Percentiles rank a stretch among this genome's conserved stretches.
phyloP scores from a whole-genome alignment of 352 stramenopile genomes.

The Globisporangium nagaii region DNA sequence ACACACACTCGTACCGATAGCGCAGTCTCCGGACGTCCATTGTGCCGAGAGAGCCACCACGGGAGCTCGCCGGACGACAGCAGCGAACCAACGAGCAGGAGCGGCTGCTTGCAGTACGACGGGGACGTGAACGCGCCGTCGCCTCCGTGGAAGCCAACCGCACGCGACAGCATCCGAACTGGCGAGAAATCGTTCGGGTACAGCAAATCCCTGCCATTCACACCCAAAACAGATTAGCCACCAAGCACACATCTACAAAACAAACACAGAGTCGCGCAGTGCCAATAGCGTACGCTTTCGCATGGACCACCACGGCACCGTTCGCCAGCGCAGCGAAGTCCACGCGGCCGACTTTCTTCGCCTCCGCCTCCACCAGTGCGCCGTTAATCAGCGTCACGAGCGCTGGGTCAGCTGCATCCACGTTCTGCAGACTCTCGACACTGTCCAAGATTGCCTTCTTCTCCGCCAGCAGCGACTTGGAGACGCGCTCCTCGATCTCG shows the following conservation, averaged over 20 bases:
- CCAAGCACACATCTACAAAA: neutral
- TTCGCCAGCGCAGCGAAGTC: slow-evolving; percentile 69
- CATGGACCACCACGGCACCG: slow-evolving; percentile 52
- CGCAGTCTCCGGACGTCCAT: slow-evolving; percentile 67
- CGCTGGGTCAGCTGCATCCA: slow-evolving; percentile 53
- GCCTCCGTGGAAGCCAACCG: slow-evolving; percentile 24
- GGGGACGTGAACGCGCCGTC: slow-evolving; percentile 48
- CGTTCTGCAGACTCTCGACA: slow-evolving; percentile 36
- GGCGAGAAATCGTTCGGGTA: slow-evolving; percentile 25
- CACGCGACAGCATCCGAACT: slow-evolving; percentile 20
- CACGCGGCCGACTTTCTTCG: slow-evolving; percentile 48
- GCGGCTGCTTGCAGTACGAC: slow-evolving; percentile 36
- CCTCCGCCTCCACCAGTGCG: slow-evolving; percentile 22
- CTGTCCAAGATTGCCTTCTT: slow-evolving; percentile 51
- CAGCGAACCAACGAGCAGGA: slow-evolving; percentile 28
- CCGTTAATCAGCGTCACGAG: slow-evolving; percentile 51
- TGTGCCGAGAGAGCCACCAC: slow-evolving; percentile 76
- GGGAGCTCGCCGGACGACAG: slow-evolving; percentile 47
- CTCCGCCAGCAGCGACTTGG: slow-evolving; percentile 48
- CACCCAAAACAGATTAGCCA: neutral
- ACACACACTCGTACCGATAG: slow-evolving; percentile 74
- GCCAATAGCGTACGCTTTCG: slow-evolving; percentile 30
- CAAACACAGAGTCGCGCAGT: neutral
- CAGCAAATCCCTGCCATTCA: slow-evolving; percentile 47
- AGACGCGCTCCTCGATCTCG: slow-evolving; percentile 54